A percentile compares a stretch with the other conserved stretches of the same genome.
phyloP scores from a whole-genome alignment of 2,329 filamentous ascomycete species.

The Fusarium succisae region DNA sequence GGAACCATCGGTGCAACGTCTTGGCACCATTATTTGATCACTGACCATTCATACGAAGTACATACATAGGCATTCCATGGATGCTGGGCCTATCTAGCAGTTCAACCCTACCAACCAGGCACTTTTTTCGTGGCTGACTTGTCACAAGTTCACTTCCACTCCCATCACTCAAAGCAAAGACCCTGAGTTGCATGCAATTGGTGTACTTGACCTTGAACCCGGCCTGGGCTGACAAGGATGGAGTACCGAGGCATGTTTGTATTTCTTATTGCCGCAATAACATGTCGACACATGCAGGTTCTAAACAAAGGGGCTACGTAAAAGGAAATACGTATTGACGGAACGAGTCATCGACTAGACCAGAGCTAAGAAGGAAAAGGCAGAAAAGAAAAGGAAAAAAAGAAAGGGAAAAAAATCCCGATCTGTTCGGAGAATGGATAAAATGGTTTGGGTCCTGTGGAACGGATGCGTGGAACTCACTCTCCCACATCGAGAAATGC shows the following conservation, averaged over 20 bases:
- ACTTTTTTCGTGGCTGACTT: background rate
- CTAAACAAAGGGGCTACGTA: constrained; percentile 1
- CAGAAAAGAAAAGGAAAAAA: background rate
- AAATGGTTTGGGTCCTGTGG: constrained; percentile 16
- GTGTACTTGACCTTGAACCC: background rate
- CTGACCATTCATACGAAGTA: background rate
- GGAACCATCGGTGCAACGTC: constrained; percentile 31
- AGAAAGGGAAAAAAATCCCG: constrained; percentile 18
- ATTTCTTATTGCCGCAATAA: background rate
- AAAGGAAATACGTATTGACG: background rate
- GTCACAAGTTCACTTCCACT: background rate
- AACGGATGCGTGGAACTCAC: constrained; percentile 38
- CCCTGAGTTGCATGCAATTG: background rate
- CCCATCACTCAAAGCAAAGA: background rate
- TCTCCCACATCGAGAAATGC: constrained; percentile 36
- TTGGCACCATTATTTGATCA: constrained; percentile 12
- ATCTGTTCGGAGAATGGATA: constrained; percentile 32
- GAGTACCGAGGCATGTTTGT: constrained; percentile 15
- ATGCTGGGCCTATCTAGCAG: background rate
- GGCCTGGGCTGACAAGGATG: background rate
- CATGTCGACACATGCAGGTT: constrained; percentile 7
- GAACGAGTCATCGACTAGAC: background rate
- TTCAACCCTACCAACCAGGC: background rate
- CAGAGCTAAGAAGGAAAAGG: background rate
- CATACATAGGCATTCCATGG: background rate